Evolutionary conservation across 2,329 filamentous ascomycete genomes (phyloP), one percentile per base, ranked within the genome.

Genomic region (Diaporthe citrichinensis): DNA sequence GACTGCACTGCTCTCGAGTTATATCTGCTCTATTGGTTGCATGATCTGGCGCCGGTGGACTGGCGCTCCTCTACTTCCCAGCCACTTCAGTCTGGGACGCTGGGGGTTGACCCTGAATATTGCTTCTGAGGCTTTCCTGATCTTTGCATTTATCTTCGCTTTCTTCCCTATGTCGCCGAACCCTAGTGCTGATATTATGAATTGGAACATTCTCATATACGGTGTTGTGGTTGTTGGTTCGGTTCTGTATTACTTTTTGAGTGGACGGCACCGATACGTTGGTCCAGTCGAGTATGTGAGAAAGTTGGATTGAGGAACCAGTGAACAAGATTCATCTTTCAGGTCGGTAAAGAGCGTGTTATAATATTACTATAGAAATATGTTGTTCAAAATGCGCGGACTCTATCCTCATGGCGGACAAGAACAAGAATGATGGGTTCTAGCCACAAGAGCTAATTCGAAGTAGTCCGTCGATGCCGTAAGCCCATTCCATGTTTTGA

Each of bases 1-100:
- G 1, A 72, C 53, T 10, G 77, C 76, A 8, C 46, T 77, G 6
- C 44, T 78, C 34, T 76, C 77, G n/a, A 74, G 74, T 12, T 78
- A 78, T 31, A 75, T 69, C 9, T 71, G 77, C 20, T 77, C 76
- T 12, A 69, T 78, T 31, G 74, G 49, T 4, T 77, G 36, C 72
- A 72, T 46, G 49, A 65, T 36, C 15, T 84, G 83, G 78, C 83
- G 85, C 31, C 84, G 86, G 25, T 78, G 87, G 46, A 78, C 78
- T 7, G 81, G 80, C 25, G 81, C 71, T n/a, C 67, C 72, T 31
- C 69, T 78, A 2, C 69, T 76, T 20, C 74, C 76, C 1, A 39
- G 58, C 20, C 59, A 62, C 23, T 78, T 77, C 57, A 61, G 49
- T n/a, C 57, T 78, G 14, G 74, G 77, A 7, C 51, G 49, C n/a